Percentiles rank a stretch among this genome's conserved stretches.
These are phyloP conservation scores for Chenopodium berlandieri DNA, from an alignment of 148 eudicot species.

Conservation along the genomic window DNA sequence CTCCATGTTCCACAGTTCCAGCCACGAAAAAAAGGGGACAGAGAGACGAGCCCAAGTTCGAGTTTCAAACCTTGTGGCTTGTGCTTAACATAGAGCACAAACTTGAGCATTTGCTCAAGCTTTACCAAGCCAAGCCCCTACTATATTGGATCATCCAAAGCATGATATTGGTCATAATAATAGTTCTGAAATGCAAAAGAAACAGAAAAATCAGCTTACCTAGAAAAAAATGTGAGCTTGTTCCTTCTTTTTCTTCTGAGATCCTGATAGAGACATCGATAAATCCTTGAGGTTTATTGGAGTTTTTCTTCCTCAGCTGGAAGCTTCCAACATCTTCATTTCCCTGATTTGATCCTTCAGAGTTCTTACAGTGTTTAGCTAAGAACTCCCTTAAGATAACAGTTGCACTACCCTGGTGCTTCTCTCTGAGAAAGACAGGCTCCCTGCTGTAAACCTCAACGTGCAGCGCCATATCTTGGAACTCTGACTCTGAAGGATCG, in stretches of 20 bases:
- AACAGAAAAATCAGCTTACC: conserved; percentile 33
- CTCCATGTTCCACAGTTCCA: no score
- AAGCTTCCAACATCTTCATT: conserved; percentile 77
- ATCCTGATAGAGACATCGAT: conserved; percentile 74
- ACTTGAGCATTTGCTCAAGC: no score
- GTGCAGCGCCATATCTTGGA: conserved; percentile 41
- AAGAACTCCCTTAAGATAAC: conserved; percentile 60
- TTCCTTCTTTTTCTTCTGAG: conserved; percentile 51
- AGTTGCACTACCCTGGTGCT: conserved; percentile 60
- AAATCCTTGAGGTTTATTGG: conserved; percentile 65
- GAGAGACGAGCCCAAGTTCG: no score
- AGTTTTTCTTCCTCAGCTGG: conserved; percentile 57
- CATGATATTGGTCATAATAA: no score
- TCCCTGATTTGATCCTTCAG: conserved; percentile 37
- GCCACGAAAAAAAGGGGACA: no score
- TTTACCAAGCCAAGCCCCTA: no score
- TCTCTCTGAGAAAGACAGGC: conserved; percentile 64
- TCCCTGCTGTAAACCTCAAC: conserved; percentile 85
- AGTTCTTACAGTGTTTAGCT: conserved; percentile 35
- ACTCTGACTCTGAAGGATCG: conserved; percentile 40
- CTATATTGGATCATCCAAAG: no score
- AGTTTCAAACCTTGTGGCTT: no score
- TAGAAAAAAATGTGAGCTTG: conserved; percentile 37
- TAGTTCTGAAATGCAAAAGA: not conserved
- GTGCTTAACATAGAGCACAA: no score